Evolutionary conservation across 1,139 yeast species (phyloP).

Genomic region (Lizanozyma gosingica): DNA sequence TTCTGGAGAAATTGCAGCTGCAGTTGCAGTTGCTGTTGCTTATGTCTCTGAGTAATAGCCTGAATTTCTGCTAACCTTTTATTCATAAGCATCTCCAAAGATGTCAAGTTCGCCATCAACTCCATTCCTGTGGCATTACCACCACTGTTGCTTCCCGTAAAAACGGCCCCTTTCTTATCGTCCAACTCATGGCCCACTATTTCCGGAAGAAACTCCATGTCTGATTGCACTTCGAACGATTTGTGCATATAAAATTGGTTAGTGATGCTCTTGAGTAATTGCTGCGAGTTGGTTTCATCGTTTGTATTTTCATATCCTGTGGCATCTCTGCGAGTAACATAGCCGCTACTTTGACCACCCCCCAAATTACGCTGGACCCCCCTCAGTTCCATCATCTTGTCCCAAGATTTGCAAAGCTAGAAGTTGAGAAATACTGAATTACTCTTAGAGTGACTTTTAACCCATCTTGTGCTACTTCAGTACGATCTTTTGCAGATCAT

Average conservation of each 20-base stretch:
- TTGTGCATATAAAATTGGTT: slow-evolving; percentile 53
- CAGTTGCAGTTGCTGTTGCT: slow-evolving; percentile 8
- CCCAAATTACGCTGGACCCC: not conserved
- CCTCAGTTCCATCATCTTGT: not conserved
- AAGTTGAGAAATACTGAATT: no score
- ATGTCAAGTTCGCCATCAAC: not conserved
- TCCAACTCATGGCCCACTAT: not conserved
- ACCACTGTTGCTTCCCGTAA: no score
- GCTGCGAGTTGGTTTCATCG: slow-evolving; percentile 9
- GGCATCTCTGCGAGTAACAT: not conserved
- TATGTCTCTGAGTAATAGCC: slow-evolving; percentile 2
- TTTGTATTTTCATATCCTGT: slow-evolving; percentile 10
- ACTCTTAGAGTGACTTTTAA: no score
- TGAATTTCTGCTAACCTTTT: not conserved
- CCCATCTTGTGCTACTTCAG: no score
- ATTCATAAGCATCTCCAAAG: not conserved
- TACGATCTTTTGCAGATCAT: no score
- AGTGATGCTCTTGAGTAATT: slow-evolving; percentile 16
- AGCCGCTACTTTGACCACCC: not conserved
- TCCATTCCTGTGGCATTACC: not conserved
- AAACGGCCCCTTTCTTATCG: not conserved
- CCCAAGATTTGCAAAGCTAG: no score
- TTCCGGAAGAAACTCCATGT: slow-evolving; percentile 58
- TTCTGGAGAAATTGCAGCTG: slow-evolving; percentile 6
- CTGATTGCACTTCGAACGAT: slow-evolving; percentile 65